Evolutionary conservation across 1,139 yeast genomes (phyloP).

Genomic region (Suhomyces taliae): DNA sequence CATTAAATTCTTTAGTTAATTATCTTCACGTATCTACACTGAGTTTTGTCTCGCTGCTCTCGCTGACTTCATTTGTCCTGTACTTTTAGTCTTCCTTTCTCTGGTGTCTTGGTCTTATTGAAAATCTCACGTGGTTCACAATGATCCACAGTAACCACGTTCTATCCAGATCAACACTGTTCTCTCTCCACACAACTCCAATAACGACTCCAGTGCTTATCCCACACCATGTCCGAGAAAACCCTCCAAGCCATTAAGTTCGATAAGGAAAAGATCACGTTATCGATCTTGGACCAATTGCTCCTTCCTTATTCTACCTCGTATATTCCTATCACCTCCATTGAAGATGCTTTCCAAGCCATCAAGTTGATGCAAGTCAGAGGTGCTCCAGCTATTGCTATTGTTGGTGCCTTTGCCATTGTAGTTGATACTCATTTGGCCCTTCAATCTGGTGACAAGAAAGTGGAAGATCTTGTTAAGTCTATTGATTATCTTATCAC

Average conservation of each 20-base stretch:
- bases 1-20: no score
- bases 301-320: constrained; percentile 75
- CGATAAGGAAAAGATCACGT: constrained; percentile 43
- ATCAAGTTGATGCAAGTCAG: constrained; percentile 91
- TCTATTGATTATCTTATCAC: constrained; percentile 66
- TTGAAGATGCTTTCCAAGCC: constrained; percentile 76
- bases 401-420: constrained; percentile 86
- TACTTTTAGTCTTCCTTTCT: no score
- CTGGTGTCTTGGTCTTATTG: background rate
- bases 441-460: constrained; percentile 14
- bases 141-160: constrained; percentile 2
- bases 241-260: constrained; percentile 71
- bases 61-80: no score
- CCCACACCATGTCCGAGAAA: constrained; percentile 1
- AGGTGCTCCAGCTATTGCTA: constrained; percentile 98
- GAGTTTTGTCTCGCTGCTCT: no score
- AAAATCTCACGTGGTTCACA: constrained; percentile 1
- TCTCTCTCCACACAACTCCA: no score
- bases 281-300: constrained; percentile 78
- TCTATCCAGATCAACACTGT: background rate
- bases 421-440: constrained; percentile 58
- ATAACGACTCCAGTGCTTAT: no score
- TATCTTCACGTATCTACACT: no score
- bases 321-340: constrained; percentile 58
- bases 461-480: constrained; percentile 32